Evolutionary conservation across 805 yeast species (phyloP).

Genomic region (Naumovozyma dairenensis): DNA sequence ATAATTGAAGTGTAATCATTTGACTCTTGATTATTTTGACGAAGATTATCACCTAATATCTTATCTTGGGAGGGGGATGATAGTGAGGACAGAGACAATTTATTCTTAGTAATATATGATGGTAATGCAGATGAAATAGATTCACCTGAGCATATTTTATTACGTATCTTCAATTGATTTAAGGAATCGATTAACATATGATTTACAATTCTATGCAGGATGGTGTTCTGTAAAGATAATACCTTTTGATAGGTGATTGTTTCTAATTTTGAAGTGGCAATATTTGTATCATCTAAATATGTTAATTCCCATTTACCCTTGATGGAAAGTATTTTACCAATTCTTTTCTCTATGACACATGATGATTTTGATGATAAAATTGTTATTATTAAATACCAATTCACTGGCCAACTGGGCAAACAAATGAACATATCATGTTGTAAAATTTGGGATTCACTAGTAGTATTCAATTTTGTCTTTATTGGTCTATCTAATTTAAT

Average conservation of each 20-base stretch:
- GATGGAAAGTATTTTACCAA: conserved; percentile 25
- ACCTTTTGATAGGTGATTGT: conserved; percentile 28
- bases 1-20: conserved; percentile 19
- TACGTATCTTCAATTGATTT: conserved; percentile 24
- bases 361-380: conserved; percentile 26
- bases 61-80: background rate
- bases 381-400: conserved; percentile 29
- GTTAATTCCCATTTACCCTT: conserved; percentile 27
- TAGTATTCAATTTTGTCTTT: conserved; percentile 11
- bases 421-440: conserved; percentile 26
- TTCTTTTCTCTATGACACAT: conserved; percentile 26
- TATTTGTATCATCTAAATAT: conserved; percentile 21
- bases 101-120: background rate
- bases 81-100: background rate
- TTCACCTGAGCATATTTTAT: conserved; percentile 19
- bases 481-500: conserved; percentile 18
- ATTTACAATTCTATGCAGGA: conserved; percentile 26
- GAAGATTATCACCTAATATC: background rate
- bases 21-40: background rate
- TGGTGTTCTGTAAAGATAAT: conserved; percentile 22
- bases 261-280: conserved; percentile 22
- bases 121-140: conserved; percentile 13
- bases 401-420: conserved; percentile 28
- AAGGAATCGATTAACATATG: conserved; percentile 30
- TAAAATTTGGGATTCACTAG: conserved; percentile 5